Percentiles rank a stretch among this genome's conserved stretches.
These are phyloP conservation scores for Epichloe festucae DNA, from an alignment of 2,329 filamentous ascomycete genomes.

Conservation along the genomic window DNA sequence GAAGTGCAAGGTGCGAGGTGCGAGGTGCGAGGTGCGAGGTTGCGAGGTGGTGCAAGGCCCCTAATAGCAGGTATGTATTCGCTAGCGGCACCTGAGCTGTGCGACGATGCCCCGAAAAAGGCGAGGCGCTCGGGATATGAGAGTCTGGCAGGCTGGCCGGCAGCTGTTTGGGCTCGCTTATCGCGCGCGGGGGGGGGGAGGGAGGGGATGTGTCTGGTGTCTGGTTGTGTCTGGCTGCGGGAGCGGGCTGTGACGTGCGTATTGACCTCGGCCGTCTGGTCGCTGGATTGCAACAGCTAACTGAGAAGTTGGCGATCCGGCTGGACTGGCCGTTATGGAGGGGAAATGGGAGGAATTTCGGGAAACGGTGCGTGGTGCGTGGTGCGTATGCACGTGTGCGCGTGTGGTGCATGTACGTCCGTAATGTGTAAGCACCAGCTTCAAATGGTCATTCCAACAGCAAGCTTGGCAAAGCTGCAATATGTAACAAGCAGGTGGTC, in stretches of 20 bases:
- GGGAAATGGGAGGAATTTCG: neutral
- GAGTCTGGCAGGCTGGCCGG: neutral
- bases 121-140: neutral
- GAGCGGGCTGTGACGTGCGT: neutral
- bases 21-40: neutral
- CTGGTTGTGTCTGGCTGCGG: neutral
- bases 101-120: constrained; percentile 2
- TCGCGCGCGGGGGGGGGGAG: neutral
- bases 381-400: neutral
- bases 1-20: neutral
- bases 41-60: constrained; percentile 1
- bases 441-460: no score
- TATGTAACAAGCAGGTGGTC: neutral
- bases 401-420: neutral
- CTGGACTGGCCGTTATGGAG: neutral
- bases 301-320: neutral
- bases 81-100: constrained; percentile 7
- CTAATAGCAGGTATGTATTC: constrained; percentile 4
- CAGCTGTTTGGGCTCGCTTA: neutral
- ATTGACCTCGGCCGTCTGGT: neutral
- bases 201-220: neutral
- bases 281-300: neutral
- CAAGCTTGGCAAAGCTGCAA: neutral
- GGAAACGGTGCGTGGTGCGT: neutral
- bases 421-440: no score